Percentiles rank a stretch among this genome's conserved stretches.
Evolutionary conservation across 495 filamentous ascomycete species (phyloP).

Genomic region (Podospora didyma): DNA sequence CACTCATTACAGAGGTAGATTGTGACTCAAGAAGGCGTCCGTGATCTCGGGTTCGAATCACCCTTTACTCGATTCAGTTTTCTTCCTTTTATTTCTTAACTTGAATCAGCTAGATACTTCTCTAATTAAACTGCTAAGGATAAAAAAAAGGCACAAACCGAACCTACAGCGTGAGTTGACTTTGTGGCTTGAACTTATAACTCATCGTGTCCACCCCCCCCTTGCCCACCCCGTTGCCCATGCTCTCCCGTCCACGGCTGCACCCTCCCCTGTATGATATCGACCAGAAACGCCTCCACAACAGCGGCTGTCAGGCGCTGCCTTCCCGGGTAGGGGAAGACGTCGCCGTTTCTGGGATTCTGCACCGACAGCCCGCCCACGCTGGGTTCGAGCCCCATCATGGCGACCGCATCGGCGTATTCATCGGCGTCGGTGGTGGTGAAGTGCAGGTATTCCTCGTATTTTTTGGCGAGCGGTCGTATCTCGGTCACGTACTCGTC

Average conservation of each 20-base stretch:
- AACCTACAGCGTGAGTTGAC: too few species aligned
- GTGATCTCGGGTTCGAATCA: too few species aligned
- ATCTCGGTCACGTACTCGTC: constrained; percentile 30
- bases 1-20: too few species aligned
- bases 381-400: constrained; percentile 30
- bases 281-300: constrained; percentile 40
- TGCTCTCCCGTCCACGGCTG: constrained; percentile 29
- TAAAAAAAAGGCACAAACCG: too few species aligned
- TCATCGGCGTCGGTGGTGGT: constrained; percentile 43
- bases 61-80: too few species aligned
- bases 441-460: constrained; percentile 44
- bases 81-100: too few species aligned
- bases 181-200: too few species aligned
- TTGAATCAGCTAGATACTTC: too few species aligned
- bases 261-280: constrained; percentile 40
- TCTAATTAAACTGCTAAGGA: too few species aligned
- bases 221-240: constrained; percentile 18
- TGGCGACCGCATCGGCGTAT: constrained; percentile 40
- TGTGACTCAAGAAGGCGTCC: too few species aligned
- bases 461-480: constrained; percentile 43
- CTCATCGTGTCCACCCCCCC: constrained; percentile 28
- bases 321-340: constrained; percentile 33
- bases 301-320: constrained; percentile 27
- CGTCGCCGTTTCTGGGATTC: constrained; percentile 39
- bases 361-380: constrained; percentile 34